phyloP scores from a whole-genome alignment of 225 moss, liverwort and hornwort genomes.

The Pseudoscleropodium purum region DNA sequence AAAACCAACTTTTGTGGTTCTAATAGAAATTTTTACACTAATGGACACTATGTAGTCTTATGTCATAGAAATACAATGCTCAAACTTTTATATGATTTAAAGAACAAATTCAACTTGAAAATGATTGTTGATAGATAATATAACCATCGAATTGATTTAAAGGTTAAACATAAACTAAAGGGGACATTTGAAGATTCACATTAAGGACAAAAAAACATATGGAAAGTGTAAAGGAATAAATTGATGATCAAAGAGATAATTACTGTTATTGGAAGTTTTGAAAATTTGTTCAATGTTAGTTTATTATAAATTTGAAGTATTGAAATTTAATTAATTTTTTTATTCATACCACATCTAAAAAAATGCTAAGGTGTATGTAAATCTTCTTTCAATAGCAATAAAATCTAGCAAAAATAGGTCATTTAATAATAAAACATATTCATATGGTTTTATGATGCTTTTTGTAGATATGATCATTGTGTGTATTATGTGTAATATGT shows the following conservation, averaged over 20 bases:
- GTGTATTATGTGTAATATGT: neutral
- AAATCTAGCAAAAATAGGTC: neutral
- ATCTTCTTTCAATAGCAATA: neutral
- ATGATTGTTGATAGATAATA: neutral
- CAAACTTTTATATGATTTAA: neutral
- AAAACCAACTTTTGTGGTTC: too few relatives aligned
- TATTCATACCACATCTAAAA: neutral
- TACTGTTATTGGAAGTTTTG: neutral
- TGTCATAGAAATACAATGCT: neutral
- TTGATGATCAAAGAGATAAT: neutral
- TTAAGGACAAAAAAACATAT: neutral
- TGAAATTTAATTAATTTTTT: neutral
- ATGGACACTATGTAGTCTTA: neutral
- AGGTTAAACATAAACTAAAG: neutral
- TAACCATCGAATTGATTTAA: neutral
- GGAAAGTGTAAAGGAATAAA: neutral
- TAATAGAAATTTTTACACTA: neutral
- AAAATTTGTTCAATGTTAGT: neutral
- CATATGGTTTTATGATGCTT: neutral
- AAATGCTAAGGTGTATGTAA: neutral
- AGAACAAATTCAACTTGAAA: accelerated
- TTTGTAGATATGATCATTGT: neutral
- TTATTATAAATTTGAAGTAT: neutral
- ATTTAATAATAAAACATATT: neutral
- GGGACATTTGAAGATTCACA: neutral